Evolutionary conservation across 176 grass and related monocot genomes (phyloP).

Genomic region (Hsuehochloa calcarea): DNA sequence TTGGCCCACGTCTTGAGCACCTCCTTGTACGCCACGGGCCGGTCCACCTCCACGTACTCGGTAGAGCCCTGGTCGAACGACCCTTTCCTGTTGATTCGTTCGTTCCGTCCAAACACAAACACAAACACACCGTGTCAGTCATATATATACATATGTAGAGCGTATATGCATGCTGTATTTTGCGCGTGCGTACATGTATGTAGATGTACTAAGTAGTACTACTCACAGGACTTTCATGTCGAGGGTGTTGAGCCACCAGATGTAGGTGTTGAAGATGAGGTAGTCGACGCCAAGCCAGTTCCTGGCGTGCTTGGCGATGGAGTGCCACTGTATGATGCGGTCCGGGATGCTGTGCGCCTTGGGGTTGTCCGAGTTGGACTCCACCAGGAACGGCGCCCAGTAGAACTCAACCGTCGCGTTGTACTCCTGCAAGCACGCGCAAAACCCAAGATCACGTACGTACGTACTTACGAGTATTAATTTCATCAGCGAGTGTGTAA

Average conservation of each 20-base stretch:
- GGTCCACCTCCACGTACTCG: slow-evolving; percentile 74
- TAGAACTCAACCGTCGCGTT: slow-evolving; percentile 99
- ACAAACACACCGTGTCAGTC: background rate
- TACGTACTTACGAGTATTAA: background rate
- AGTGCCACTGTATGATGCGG: slow-evolving; percentile 77
- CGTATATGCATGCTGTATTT: background rate
- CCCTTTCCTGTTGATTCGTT: slow-evolving; percentile 35
- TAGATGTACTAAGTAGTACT: background rate
- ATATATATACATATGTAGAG: background rate
- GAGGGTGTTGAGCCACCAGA: slow-evolving; percentile 95
- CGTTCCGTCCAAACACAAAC: background rate
- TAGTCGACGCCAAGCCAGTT: slow-evolving; percentile 92
- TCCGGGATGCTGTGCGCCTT: slow-evolving; percentile 85
- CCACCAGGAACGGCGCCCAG: slow-evolving; percentile 97
- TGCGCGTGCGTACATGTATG: background rate
- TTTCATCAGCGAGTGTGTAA: background rate
- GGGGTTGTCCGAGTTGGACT: slow-evolving; percentile 97
- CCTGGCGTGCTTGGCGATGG: slow-evolving; percentile 72
- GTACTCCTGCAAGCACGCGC: slow-evolving; percentile 41
- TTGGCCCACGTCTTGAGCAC: slow-evolving; percentile 89
- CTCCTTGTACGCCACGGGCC: slow-evolving; percentile 70
- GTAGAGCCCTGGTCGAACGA: slow-evolving; percentile 71
- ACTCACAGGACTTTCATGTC: slow-evolving; percentile 93
- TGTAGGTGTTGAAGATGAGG: slow-evolving; percentile 97
- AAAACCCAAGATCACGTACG: background rate